Percentiles rank a stretch among this genome's conserved stretches.
Conservation (phyloP, 768 basidiomycete species). For the Suillus lakei region DNA sequence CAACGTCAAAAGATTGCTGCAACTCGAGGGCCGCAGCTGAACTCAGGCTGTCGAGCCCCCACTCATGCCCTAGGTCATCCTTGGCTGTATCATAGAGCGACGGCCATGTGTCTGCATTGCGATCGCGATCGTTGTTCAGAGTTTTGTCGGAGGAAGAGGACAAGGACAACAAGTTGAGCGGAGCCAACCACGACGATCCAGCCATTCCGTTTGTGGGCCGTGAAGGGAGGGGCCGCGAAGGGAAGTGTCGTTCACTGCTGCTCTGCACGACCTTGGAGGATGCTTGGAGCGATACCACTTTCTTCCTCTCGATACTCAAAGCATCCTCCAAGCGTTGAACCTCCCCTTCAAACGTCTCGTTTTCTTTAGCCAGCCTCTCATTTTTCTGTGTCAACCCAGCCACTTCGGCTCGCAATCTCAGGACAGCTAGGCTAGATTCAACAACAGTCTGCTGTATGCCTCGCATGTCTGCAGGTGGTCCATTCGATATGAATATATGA, state of each 20-base stretch:
- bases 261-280: background rate
- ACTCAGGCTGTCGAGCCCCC: slow-evolving; percentile 16
- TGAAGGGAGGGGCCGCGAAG: slow-evolving; percentile 13
- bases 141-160: slow-evolving; percentile 22
- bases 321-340: slow-evolving; percentile 18
- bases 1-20: slow-evolving; percentile 46
- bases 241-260: background rate
- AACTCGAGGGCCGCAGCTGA: slow-evolving; percentile 29
- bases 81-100: background rate
- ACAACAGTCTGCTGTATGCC: slow-evolving; percentile 42
- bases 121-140: slow-evolving; percentile 14
- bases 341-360: slow-evolving; percentile 31
- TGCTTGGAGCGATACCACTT: background rate
- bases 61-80: background rate
- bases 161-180: slow-evolving; percentile 19
- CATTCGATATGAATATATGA: slow-evolving; percentile 52
- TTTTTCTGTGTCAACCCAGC: slow-evolving; percentile 41
- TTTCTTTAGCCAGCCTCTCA: slow-evolving; percentile 27
- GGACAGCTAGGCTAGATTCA: slow-evolving; percentile 54
- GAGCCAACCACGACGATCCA: slow-evolving; percentile 15
- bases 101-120: slow-evolving; percentile 12
- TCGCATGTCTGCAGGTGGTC: slow-evolving; percentile 19
- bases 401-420: slow-evolving; percentile 47
- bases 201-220: slow-evolving; percentile 23
- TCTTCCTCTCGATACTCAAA: slow-evolving; percentile 19